Evolutionary conservation across 2,329 filamentous ascomycete genomes (phyloP).

Genomic region (Raffaelea ambrosiae): DNA sequence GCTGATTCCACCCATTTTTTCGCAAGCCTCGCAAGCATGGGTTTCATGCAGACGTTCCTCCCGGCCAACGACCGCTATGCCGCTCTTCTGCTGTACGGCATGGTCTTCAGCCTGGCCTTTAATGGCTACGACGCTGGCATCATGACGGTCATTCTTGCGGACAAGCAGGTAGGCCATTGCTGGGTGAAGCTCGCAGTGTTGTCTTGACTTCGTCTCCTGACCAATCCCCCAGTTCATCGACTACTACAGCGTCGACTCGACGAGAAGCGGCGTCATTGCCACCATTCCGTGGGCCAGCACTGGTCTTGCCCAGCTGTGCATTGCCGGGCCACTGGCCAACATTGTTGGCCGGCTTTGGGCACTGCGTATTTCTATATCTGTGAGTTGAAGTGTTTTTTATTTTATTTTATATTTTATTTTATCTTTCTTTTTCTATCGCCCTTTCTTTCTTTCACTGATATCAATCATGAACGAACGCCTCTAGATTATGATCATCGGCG

Average conservation of each 20-base stretch:
- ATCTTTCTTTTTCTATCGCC: neutral
- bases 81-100: slow-evolving; percentile 2
- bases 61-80: slow-evolving; percentile 4
- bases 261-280: slow-evolving; percentile 2
- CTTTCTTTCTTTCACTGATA: neutral
- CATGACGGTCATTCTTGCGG: slow-evolving; percentile 4
- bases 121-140: slow-evolving; percentile 5
- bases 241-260: slow-evolving; percentile 1
- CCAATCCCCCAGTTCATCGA: neutral
- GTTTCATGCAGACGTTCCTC: slow-evolving; percentile 1
- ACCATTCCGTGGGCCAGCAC: slow-evolving; percentile 5
- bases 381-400: too few relatives aligned
- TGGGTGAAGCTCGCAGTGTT: too few relatives aligned
- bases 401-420: too few relatives aligned
- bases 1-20: too few relatives aligned
- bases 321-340: slow-evolving; percentile 2
- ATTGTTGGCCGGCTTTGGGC: slow-evolving; percentile 3
- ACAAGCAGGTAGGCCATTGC: slow-evolving; percentile 2
- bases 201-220: neutral
- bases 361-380: neutral
- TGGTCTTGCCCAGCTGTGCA: slow-evolving; percentile 2
- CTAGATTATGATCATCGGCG: slow-evolving; percentile 3
- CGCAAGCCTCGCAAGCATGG: neutral
- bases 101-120: slow-evolving; percentile 3
- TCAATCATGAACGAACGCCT: neutral